phyloP scores from a whole-genome alignment of 2,329 filamentous ascomycete species.

The Sporothrix humicola region DNA sequence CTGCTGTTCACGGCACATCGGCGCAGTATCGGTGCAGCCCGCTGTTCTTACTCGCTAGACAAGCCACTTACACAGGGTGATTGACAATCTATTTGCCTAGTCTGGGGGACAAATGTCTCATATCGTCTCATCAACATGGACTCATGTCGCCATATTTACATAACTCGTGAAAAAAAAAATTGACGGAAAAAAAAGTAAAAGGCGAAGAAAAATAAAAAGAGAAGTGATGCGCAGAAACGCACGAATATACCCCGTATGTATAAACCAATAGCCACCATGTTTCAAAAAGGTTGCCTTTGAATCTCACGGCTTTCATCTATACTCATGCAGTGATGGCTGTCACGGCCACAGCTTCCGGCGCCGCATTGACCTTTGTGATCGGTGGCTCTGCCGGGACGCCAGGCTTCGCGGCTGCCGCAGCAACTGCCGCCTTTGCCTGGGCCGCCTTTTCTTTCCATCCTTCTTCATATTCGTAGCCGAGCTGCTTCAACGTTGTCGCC shows the following conservation, averaged over 20 bases:
- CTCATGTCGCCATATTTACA: background rate
- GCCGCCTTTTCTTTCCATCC: background rate
- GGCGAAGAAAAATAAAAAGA: background rate
- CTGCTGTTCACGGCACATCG: background rate
- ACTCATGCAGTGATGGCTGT: background rate
- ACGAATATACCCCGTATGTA: background rate
- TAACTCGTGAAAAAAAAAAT: background rate
- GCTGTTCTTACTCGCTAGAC: background rate
- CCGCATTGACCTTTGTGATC: background rate
- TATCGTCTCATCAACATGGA: background rate
- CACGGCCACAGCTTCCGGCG: background rate
- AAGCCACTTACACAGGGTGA: background rate
- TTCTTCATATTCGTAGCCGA: conserved; percentile 68
- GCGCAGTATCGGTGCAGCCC: conserved; percentile 1
- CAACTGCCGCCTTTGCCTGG: background rate
- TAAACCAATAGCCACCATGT: no score
- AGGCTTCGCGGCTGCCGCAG: background rate
- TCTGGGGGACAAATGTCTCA: background rate
- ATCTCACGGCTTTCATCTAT: no score
- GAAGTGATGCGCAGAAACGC: background rate
- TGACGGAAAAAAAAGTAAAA: background rate
- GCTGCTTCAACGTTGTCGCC: conserved; percentile 70
- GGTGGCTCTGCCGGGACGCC: background rate
- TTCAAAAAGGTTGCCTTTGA: no score
- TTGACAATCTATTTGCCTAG: background rate